Base-by-base conservation (phyloP, 2,329 filamentous ascomycete species). In the Epichloe scottii region DNA sequence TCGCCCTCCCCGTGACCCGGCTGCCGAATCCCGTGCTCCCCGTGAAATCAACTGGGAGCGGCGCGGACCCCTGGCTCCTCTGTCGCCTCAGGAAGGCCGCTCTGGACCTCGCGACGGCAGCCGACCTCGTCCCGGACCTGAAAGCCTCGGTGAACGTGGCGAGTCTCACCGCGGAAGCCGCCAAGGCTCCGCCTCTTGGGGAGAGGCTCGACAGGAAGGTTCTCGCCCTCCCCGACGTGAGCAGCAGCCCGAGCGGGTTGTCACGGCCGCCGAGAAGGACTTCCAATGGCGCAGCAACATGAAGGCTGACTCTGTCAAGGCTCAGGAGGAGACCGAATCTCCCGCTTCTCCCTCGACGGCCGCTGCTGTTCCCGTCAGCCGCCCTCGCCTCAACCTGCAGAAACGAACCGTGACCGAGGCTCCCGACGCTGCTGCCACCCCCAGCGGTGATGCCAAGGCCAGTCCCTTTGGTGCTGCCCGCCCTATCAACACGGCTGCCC, bases 391-490 rank as follows among this genome's bases (percentile, higher is more conserved):
- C 62, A 93, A 97, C 67, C 79, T 98, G 26, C 73, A 83, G 57
- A 97, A 97, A 78, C 82, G 93, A 59, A 96, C 90, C 4, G 87
- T 96, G 12, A 84, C 90, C 0, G 90, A 95, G 61, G 76, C 73
- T 3, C 63, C 73, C 4, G 78, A 79, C 54, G 62, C 70, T 10
- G 57, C 71, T 35, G 71, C 77, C 3, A 65, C 82, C 23, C 61
- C 68, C n/a, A 60, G 72, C 17, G 64, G 71, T 33, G 85, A 93
- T 61, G 74, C 87, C 41, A 97, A 96, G 74, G 79, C 89, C 26
- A 97, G 85, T 68, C 89, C 89, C 40, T 98, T 98, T 65, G 93
- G 93, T 61, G 90, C 87, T 54, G 93, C 93, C 51, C 84, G 86
- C 55, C 93, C 93, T 51, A 95, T 97, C 60, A 90, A 98, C 69